These are phyloP conservation scores for Malus hybrid DNA, from an alignment of 331 rosid species.

Conservation along the genomic window DNA sequence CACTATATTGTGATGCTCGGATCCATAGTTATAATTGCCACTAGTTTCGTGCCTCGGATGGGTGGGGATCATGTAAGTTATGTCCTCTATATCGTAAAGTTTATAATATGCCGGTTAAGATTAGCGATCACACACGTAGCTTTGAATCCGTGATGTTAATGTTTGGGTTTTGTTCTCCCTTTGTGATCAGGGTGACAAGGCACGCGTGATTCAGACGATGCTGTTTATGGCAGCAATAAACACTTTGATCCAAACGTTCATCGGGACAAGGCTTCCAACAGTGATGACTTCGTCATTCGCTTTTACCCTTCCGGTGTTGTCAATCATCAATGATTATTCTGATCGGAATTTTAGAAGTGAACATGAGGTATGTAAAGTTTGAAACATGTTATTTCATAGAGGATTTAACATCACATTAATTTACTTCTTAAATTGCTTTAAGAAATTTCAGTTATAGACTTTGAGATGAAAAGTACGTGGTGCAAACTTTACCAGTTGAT, in stretches of 20 bases:
- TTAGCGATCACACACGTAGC: not conserved
- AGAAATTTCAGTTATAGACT: not conserved
- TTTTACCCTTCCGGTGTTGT: slow-evolving; percentile 53
- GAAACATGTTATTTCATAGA: not conserved
- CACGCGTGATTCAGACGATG: slow-evolving; percentile 80
- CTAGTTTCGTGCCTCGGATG: slow-evolving; percentile 64
- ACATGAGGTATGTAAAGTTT: slow-evolving; percentile 49
- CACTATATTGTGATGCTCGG: slow-evolving; percentile 98
- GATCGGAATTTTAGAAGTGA: slow-evolving; percentile 38
- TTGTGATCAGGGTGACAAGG: slow-evolving; percentile 66
- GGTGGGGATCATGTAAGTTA: slow-evolving; percentile 75
- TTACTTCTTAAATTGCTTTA: not conserved
- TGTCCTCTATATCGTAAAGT: not conserved
- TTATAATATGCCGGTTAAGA: not conserved
- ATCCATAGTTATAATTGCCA: slow-evolving; percentile 68
- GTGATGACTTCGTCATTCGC: slow-evolving; percentile 81
- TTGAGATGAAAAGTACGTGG: not conserved
- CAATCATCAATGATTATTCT: slow-evolving; percentile 57
- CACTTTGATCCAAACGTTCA: slow-evolving; percentile 68
- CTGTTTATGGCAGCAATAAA: slow-evolving; percentile 75
- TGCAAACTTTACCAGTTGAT: no score
- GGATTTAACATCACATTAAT: not conserved
- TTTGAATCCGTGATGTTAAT: not conserved
- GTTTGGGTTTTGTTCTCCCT: not conserved
- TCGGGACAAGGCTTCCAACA: slow-evolving; percentile 87